These are phyloP conservation scores for Akebia trifoliata DNA, from an alignment of 164 flowering plant species.

Conservation along the genomic window DNA sequence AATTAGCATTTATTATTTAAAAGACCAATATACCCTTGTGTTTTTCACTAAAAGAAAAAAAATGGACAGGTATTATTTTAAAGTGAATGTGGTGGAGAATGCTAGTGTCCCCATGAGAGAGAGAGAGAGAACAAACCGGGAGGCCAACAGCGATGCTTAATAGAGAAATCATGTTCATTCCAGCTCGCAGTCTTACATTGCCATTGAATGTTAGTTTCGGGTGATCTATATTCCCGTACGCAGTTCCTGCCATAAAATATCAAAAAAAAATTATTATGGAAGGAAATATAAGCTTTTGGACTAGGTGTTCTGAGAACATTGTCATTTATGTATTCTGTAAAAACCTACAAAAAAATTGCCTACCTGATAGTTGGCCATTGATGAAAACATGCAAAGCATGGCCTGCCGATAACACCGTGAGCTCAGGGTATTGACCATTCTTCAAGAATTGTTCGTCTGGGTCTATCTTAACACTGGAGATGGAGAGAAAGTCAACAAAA, in stretches of 20 bases:
- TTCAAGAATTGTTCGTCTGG: constrained; percentile 56
- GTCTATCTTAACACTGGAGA: constrained; percentile 49
- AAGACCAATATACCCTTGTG: too few species aligned
- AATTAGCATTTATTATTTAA: not conserved
- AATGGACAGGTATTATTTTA: too few species aligned
- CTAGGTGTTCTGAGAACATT: not conserved
- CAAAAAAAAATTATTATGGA: not conserved
- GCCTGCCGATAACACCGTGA: constrained; percentile 69
- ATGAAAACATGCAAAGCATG: constrained; percentile 77
- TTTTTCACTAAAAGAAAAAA: not conserved
- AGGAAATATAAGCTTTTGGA: not conserved
- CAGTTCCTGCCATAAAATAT: constrained; percentile 45
- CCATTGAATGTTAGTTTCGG: constrained; percentile 59
- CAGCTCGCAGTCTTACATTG: constrained; percentile 48
- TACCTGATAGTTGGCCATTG: constrained; percentile 69
- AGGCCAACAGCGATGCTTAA: constrained; percentile 79
- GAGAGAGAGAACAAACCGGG: constrained; percentile 50
- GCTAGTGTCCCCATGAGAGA: too few species aligned
- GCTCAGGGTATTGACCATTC: constrained; percentile 51
- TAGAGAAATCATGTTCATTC: constrained; percentile 69
- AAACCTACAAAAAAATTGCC: constrained; percentile 38
- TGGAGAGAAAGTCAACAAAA: too few species aligned
- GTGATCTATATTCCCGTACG: constrained; percentile 47
- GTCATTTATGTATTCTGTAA: constrained; percentile 28
- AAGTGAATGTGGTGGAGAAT: too few species aligned